Evolutionary conservation across 2,329 filamentous ascomycete genomes (phyloP), one percentile per base, ranked within the genome.

Genomic region (Beauveria medogensis): DNA sequence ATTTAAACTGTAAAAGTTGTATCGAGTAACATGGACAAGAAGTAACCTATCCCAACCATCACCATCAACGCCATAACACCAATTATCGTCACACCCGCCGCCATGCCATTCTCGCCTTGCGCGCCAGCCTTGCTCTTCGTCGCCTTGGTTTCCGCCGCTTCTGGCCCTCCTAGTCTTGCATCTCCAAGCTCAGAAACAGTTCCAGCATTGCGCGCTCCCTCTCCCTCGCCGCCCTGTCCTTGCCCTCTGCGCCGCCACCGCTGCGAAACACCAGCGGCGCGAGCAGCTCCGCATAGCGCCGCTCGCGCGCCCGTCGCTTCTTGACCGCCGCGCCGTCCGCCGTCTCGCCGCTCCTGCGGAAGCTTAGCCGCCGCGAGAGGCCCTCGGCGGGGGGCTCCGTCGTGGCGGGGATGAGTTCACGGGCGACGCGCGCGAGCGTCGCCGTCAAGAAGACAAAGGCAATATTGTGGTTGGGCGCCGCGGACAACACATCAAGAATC

Each of bases 371-470:
- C 18, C 78, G 76, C 12, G 74, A 74, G 5, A 78, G 71, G 0
- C 75, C 66, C 1, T 69, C 55, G 28, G 65, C 47, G 47, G 66
- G 66, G 50, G 63, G 65, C 64, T 63, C 79, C 53, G 44, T 69
- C 63, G 62, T 78, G 67, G 53, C 26, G 67, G 80, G 46, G 69
- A 71, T 72, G 6, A 85, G 71, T 59, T 85, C 82, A 0, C 75
- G 71, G 2, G 79, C 75, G 1, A 83, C 74, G 4, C 79, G 77
- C 2, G 79, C 75, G 1, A 97, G 79, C 74, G 92, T 92, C 9
- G 90, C 86, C 0, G 88, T 91, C 18, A 97, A 77, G 65, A 97
- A 92, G 2, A 96, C 89, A 69, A 97, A 96, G 0, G 89, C 89
- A 60, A 96, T 92, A 69, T 91, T 94, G 74, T 96, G 89, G 55